Percentiles rank a stretch among this genome's conserved stretches.
phyloP scores from a whole-genome alignment of 305 asterid genomes.

The Fraxinus ornus region DNA sequence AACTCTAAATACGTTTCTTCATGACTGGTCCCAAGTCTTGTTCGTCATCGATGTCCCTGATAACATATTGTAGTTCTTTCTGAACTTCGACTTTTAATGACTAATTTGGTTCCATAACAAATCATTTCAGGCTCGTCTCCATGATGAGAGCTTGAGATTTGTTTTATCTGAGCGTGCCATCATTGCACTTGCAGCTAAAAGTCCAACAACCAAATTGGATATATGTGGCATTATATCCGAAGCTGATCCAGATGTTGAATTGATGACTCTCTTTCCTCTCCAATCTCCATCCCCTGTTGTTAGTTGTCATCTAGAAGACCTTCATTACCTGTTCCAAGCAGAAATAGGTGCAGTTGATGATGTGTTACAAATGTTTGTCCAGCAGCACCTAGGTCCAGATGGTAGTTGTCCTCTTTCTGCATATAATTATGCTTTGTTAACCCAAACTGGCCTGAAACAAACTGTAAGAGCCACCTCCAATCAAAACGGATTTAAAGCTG shows the following conservation, averaged over 20 bases:
- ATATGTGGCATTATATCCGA: constrained; percentile 51
- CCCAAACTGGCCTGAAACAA: constrained; percentile 57
- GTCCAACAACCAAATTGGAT: constrained; percentile 57
- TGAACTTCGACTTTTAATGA: background rate
- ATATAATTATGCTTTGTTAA: constrained; percentile 64
- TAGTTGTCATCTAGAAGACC: constrained; percentile 66
- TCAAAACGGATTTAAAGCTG: constrained; percentile 52
- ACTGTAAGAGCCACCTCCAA: constrained; percentile 44
- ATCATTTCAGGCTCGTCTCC: constrained; percentile 86
- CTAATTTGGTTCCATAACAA: constrained; percentile 27
- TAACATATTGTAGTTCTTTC: constrained; percentile 2
- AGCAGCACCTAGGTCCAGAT: constrained; percentile 56
- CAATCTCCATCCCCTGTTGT: constrained; percentile 74
- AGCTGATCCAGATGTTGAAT: constrained; percentile 64
- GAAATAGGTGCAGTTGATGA: constrained; percentile 41
- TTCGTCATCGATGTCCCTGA: background rate
- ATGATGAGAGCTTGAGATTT: constrained; percentile 88
- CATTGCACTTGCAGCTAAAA: constrained; percentile 59
- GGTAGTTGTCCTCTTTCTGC: constrained; percentile 85
- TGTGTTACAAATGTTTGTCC: constrained; percentile 48
- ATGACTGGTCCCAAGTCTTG: background rate
- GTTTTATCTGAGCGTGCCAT: constrained; percentile 81
- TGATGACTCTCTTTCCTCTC: constrained; percentile 24
- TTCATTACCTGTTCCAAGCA: constrained; percentile 51
- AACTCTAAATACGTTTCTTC: background rate